phyloP scores from a whole-genome alignment of 768 basidiomycete species.

The Myochromella boudieri region DNA sequence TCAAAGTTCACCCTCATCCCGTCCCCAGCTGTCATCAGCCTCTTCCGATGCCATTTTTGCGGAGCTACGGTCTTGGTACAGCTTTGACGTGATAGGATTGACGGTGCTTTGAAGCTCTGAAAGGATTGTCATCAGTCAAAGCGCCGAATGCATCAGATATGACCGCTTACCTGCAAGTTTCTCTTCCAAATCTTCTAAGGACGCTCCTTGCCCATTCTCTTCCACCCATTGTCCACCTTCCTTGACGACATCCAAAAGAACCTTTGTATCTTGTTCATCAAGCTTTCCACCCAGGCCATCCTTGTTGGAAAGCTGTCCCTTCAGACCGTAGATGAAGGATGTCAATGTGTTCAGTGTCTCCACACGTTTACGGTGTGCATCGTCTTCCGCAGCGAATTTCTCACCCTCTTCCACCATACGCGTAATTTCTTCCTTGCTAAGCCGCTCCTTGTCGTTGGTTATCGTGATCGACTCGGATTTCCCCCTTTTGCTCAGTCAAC shows the following conservation, averaged over 20 bases:
- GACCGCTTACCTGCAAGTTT: constrained; percentile 48
- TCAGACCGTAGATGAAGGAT: constrained; percentile 63
- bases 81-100: constrained; percentile 25
- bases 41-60: not conserved
- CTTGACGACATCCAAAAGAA: constrained; percentile 61
- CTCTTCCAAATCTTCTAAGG: constrained; percentile 77
- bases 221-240: constrained; percentile 80
- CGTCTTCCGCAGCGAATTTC: constrained; percentile 34
- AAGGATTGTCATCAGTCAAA: constrained; percentile 11
- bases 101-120: constrained; percentile 23
- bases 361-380: constrained; percentile 19
- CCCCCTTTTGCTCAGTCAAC: constrained; percentile 37
- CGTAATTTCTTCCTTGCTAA: constrained; percentile 55
- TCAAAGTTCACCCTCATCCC: constrained; percentile 9
- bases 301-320: constrained; percentile 67
- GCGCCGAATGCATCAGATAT: not conserved
- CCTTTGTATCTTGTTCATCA: constrained; percentile 53
- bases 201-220: constrained; percentile 57
- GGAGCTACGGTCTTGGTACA: constrained; percentile 16
- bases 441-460: constrained; percentile 69
- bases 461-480: constrained; percentile 81
- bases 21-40: constrained; percentile 3
- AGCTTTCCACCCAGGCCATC: constrained; percentile 76
- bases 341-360: constrained; percentile 56
- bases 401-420: constrained; percentile 56